Conservation (phyloP, 441 rosid genomes). For the Breynia disticha region DNA sequence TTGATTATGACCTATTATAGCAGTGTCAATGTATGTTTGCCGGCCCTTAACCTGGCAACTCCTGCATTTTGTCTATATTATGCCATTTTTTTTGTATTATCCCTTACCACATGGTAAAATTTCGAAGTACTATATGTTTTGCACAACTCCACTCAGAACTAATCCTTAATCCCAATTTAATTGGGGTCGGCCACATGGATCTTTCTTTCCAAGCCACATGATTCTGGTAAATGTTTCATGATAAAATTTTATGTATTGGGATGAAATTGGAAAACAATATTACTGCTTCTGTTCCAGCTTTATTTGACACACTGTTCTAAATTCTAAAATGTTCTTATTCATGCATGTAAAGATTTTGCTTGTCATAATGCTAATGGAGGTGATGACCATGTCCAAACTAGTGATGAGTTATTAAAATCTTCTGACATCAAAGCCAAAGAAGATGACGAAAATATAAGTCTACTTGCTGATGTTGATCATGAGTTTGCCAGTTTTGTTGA, state of each 20-base stretch:
- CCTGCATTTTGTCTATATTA: conserved; percentile 1
- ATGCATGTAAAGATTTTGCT: conserved; percentile 37
- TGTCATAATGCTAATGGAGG: conserved; percentile 34
- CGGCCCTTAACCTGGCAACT: not conserved
- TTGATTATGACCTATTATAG: not conserved
- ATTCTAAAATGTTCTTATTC: conserved; percentile 11
- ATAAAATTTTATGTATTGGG: too few relatives aligned
- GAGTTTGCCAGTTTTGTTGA: conserved; percentile 37
- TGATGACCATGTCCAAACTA: conserved; percentile 26
- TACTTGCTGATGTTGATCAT: conserved; percentile 28
- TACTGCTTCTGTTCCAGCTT: too few relatives aligned
- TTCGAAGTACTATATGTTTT: too few relatives aligned
- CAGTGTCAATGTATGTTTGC: not conserved
- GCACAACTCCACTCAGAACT: too few relatives aligned
- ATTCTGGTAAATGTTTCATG: too few relatives aligned
- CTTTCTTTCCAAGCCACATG: too few relatives aligned
- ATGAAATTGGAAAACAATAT: too few relatives aligned
- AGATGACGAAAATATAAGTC: conserved; percentile 35
- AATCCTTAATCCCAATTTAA: too few relatives aligned
- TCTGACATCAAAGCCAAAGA: conserved; percentile 32
- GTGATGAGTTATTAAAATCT: conserved; percentile 27
- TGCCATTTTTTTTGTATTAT: not conserved
- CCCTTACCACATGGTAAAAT: not conserved
- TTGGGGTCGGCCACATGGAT: too few relatives aligned
- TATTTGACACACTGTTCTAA: conserved; percentile 12